These are phyloP conservation scores for Castanea crenata DNA, from an alignment of 306 rosid genomes.

Conservation along the genomic window DNA sequence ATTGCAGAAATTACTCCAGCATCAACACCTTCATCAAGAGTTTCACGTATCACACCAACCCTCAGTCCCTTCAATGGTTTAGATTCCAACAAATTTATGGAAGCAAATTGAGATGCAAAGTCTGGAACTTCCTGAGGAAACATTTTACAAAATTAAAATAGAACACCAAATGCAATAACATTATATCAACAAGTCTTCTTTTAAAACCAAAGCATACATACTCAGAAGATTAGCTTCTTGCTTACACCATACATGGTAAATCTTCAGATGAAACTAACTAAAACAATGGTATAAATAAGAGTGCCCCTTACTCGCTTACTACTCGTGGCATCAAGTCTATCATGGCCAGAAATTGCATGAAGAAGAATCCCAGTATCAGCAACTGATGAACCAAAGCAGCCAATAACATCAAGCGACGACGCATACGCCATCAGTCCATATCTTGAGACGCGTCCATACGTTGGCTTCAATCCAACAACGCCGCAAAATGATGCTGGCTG, in stretches of 20 bases:
- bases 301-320: slow-evolving; percentile 63
- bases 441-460: slow-evolving; percentile 93
- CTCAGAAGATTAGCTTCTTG: background rate
- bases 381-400: slow-evolving; percentile 91
- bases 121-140: slow-evolving; percentile 75
- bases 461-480: slow-evolving; percentile 96
- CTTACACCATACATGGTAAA: background rate
- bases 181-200: background rate
- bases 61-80: slow-evolving; percentile 91
- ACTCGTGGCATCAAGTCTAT: slow-evolving; percentile 86
- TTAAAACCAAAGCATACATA: background rate
- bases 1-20: slow-evolving; percentile 66
- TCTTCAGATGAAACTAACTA: background rate
- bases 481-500: slow-evolving; percentile 99
- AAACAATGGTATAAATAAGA: slow-evolving; percentile 3
- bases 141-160: slow-evolving; percentile 10
- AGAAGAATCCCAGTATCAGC: slow-evolving; percentile 93
- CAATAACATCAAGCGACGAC: slow-evolving; percentile 94
- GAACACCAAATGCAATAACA: background rate
- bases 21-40: slow-evolving; percentile 85
- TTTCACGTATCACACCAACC: slow-evolving; percentile 84
- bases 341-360: slow-evolving; percentile 83
- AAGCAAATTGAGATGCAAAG: slow-evolving; percentile 45
- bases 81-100: slow-evolving; percentile 50
- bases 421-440: slow-evolving; percentile 97